Evolutionary conservation across 495 filamentous ascomycete genomes (phyloP).

Genomic region (Podospora sp.): DNA sequence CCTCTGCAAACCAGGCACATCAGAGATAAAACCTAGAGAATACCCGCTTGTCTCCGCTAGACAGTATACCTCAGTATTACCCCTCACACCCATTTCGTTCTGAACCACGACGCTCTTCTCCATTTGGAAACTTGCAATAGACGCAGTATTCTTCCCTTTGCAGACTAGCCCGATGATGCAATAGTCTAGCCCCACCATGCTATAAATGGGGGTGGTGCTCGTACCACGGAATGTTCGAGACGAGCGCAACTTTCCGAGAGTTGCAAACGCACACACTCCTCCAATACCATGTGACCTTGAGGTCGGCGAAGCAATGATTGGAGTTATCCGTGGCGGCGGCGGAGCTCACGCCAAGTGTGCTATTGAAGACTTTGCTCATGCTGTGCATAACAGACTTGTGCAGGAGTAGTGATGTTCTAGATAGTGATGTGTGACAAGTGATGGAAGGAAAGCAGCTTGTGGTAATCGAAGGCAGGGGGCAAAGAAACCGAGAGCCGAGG

Average conservation of each 20-base stretch:
- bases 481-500: too few relatives aligned
- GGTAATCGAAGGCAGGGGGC: too few relatives aligned
- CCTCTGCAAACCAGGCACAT: constrained; percentile 20
- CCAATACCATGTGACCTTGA: constrained; percentile 21
- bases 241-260: constrained; percentile 7
- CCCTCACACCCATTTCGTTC: constrained; percentile 6
- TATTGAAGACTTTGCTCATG: too few relatives aligned
- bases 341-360: too few relatives aligned
- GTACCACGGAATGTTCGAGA: constrained; percentile 21
- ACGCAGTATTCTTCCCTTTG: constrained; percentile 20
- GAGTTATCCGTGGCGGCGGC: too few relatives aligned
- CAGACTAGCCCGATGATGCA: constrained; percentile 20
- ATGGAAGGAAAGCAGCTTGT: too few relatives aligned
- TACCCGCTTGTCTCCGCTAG: constrained; percentile 25
- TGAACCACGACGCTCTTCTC: neutral
- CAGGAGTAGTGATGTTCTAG: too few relatives aligned
- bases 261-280: constrained; percentile 9
- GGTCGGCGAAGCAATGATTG: too few relatives aligned
- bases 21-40: constrained; percentile 24
- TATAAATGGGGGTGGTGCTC: neutral
- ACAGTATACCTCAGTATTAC: constrained; percentile 27
- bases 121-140: constrained; percentile 11
- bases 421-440: too few relatives aligned
- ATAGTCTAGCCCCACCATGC: constrained; percentile 24
- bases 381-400: too few relatives aligned